phyloP scores from a whole-genome alignment of 2,329 filamentous ascomycete genomes.

The Fusarium sp. region DNA sequence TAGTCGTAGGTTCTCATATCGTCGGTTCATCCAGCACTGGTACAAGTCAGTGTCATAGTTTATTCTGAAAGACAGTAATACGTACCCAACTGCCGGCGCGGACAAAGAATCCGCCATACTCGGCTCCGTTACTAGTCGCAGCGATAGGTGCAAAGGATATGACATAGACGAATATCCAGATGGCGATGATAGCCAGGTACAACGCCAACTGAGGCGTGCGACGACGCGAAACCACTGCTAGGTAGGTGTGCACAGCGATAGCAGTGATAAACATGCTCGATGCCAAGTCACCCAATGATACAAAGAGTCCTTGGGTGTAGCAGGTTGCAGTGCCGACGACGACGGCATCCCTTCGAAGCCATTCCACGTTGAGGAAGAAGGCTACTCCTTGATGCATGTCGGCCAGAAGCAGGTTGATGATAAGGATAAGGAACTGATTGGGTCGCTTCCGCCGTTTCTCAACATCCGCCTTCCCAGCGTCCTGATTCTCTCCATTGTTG shows the following conservation, averaged over 20 bases:
- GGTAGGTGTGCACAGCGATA: slow-evolving; percentile 76
- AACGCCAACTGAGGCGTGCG: slow-evolving; percentile 64
- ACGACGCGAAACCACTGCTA: slow-evolving; percentile 69
- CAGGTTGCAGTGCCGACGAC: slow-evolving; percentile 66
- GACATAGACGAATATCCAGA: slow-evolving; percentile 71
- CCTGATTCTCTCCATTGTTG: neutral
- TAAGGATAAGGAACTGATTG: slow-evolving; percentile 77
- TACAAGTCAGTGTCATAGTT: slow-evolving; percentile 9
- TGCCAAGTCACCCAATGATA: slow-evolving; percentile 74
- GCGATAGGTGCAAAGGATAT: slow-evolving; percentile 65
- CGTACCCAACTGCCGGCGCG: slow-evolving; percentile 72
- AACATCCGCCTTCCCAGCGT: neutral
- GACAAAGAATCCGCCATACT: slow-evolving; percentile 66
- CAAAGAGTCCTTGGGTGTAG: slow-evolving; percentile 74
- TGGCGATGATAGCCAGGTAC: slow-evolving; percentile 57
- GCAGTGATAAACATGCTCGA: slow-evolving; percentile 75
- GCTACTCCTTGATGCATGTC: slow-evolving; percentile 75
- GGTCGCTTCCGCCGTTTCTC: slow-evolving; percentile 52
- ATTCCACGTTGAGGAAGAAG: slow-evolving; percentile 72
- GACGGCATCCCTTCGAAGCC: slow-evolving; percentile 67
- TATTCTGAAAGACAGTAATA: neutral
- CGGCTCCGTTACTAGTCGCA: slow-evolving; percentile 56
- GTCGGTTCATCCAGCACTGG: slow-evolving; percentile 72
- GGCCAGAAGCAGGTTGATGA: slow-evolving; percentile 76
- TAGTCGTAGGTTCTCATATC: slow-evolving; percentile 66